Base-by-base conservation (phyloP, 768 basidiomycete genomes). In the Tephrocybe sp. region DNA sequence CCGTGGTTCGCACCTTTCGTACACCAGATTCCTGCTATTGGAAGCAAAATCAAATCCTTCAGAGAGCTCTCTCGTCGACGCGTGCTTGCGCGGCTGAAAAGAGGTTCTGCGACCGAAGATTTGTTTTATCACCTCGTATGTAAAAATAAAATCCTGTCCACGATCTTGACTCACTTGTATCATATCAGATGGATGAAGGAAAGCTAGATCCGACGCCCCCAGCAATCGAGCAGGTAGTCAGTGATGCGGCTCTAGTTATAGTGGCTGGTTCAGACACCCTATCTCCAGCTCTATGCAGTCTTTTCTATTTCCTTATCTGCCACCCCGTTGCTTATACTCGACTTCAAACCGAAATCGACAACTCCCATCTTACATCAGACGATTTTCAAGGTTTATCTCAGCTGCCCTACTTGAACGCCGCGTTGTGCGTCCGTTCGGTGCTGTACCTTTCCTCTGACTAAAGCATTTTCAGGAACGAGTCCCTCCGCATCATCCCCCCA, bases 71-170 rank as follows among this genome's bases (percentile, higher is more conserved):
- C 75, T 9, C 70, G 82, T 44, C 68, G 75, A 54, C 70, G 84
- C 34, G 85, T 82, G 2, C 69, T 86, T 32, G 71, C 70, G 51
- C 69, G 86, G 22, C 83, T 82, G 57, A 77, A 82, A 65, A 77
- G 80, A 22, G 59, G 59, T 0, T 52, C 59, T 8, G 44, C 47
- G 22, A 52, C 50, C 5, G 53, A 57, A 24, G 59, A 62, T 46
- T 34, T 62, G 5, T 60, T 62, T 39, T 57, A 62, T 31, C 50
- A 62, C 28, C 30, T 62, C 49, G 61, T 60, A 32, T 18, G 51
- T 47, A 37, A 30, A 25, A 4, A 16, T 1, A 5, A 11, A n/a
- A n/a, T n/a, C n/a, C n/a, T n/a, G n/a, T n/a, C n/a, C n/a, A n/a
- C n/a, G n/a, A n/a, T n/a, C n/a, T n/a, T n/a, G n/a, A n/a, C n/a